Conservation (phyloP, 2,329 filamentous ascomycete species). For the Stachybotrys chartarum region DNA sequence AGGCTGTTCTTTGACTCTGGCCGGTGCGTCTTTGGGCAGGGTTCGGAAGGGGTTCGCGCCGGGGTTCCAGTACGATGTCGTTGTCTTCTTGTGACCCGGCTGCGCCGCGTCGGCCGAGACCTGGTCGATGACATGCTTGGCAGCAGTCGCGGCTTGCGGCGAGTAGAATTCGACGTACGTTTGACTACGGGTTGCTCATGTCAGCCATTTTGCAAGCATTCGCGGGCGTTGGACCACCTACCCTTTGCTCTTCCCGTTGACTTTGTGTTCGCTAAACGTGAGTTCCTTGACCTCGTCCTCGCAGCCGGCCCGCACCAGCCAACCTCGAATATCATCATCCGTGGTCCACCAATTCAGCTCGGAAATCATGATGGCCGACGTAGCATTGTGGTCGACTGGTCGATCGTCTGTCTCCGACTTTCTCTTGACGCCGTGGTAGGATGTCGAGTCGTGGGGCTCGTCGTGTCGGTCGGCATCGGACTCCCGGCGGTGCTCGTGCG, state of each 20-base stretch:
- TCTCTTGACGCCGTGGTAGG: conserved; percentile 48
- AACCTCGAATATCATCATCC: conserved; percentile 88
- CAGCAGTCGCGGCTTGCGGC: conserved; percentile 76
- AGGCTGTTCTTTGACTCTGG: conserved; percentile 51
- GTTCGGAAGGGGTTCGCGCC: conserved; percentile 84
- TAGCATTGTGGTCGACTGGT: conserved; percentile 52
- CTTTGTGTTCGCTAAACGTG: conserved; percentile 97
- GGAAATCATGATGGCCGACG: conserved; percentile 72
- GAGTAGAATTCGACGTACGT: conserved; percentile 81
- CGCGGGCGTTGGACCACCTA: conserved; percentile 34
- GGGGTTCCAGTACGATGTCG: conserved; percentile 68
- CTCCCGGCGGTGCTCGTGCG: conserved; percentile 24
- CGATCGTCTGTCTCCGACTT: conserved; percentile 54
- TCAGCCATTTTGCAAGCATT: neutral
- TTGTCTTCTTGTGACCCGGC: conserved; percentile 61
- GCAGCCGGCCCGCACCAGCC: conserved; percentile 70
- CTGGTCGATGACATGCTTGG: conserved; percentile 74
- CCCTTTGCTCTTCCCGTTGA: conserved; percentile 99
- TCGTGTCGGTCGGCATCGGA: conserved; percentile 27
- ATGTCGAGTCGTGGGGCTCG: conserved; percentile 31
- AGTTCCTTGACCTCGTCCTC: conserved; percentile 86
- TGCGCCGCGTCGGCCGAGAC: conserved; percentile 44
- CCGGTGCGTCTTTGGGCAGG: conserved; percentile 77
- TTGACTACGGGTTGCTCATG: conserved; percentile 36
- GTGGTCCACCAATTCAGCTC: conserved; percentile 96